Evolutionary conservation across 768 basidiomycete genomes (phyloP), one percentile per base, ranked within the genome.

Genomic region (Lentinula detonsa): DNA sequence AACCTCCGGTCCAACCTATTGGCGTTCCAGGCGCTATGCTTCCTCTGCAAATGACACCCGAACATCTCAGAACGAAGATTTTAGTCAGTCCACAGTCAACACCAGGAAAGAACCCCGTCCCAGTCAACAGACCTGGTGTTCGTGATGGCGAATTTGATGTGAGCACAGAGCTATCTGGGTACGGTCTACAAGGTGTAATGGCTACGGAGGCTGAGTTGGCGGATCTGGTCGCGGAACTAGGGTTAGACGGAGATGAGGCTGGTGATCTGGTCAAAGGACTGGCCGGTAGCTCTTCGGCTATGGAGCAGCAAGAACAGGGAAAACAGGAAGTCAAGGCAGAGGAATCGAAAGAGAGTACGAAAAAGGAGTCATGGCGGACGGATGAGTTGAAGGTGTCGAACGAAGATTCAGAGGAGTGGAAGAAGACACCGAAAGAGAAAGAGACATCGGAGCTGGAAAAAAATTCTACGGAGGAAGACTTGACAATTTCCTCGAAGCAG

Each of bases 31-130:
- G 92, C 3, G 92, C 89, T 0, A 76, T 82, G 33, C 77, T 85
- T 7, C 90, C 91, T 9, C 74, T 85, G 7, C 84, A 93, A 69
- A 93, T 93, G 87, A 88, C 87, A 6, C 88, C 89, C n/a, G 83
- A 87, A 43, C 87, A 79, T 52, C 78, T 93, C 66, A 85, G 76
- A 67, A 80, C 77, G 59, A 81, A 83, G 66, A 76, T 84, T 51
- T 77, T 85, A 43, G 79, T 83, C 54, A 61, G 60, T 18, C 64
- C 65, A 45, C 70, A 75, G 45, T 70, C 75, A 0, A 80, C 79
- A n/a, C 82, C 81, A 11, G 69, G 78, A 50, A 81, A 76, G 62
- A 78, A 74, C 58, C 52, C 65, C 53, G 65, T 75, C 18, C 82
- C 85, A 3, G 78, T 80, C 50, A 87, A 87, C 72, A 87, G 85